Percentiles rank a stretch among this genome's conserved stretches.
Evolutionary conservation across 495 filamentous ascomycete genomes (phyloP).

Genomic region (Elaphomyces granulatus): DNA sequence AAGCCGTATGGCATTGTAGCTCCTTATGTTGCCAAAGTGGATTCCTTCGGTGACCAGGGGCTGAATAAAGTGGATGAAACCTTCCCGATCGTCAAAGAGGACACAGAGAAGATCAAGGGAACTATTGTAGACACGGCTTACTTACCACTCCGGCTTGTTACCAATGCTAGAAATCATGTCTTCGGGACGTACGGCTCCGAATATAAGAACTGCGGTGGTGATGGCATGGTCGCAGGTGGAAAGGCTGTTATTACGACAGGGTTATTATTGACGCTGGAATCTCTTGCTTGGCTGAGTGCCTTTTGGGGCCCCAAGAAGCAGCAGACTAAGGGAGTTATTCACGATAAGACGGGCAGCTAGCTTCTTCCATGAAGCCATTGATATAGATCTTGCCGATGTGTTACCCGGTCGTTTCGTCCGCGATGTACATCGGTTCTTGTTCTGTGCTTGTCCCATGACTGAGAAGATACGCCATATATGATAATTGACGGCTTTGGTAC

Average conservation of each 20-base stretch:
- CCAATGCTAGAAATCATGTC: conserved; percentile 63
- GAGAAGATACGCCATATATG: no score
- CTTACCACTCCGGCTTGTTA: conserved; percentile 50
- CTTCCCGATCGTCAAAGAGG: conserved; percentile 82
- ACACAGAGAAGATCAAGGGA: conserved; percentile 59
- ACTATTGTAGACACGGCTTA: conserved; percentile 48
- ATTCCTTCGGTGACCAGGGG: conserved; percentile 60
- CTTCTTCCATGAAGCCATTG: no score
- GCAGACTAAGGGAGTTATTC: conserved; percentile 41
- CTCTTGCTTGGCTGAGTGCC: conserved; percentile 40
- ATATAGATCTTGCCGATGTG: no score
- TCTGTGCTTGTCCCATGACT: no score
- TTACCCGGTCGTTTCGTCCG: no score
- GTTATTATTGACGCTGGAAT: conserved; percentile 55
- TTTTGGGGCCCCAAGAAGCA: conserved; percentile 46
- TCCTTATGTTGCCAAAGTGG: conserved; percentile 72
- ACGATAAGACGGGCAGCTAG: conserved; percentile 29
- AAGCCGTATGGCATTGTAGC: conserved; percentile 62
- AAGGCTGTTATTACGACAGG: conserved; percentile 66
- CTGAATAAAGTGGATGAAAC: conserved; percentile 58
- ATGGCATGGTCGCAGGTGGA: conserved; percentile 49
- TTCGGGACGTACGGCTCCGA: conserved; percentile 56
- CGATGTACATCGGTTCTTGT: no score
- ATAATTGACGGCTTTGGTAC: no score
- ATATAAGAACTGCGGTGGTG: conserved; percentile 59